Percentiles rank a stretch among this genome's conserved stretches.
phyloP scores from a whole-genome alignment of 306 rosid genomes.

The Dalbergia oliveri region DNA sequence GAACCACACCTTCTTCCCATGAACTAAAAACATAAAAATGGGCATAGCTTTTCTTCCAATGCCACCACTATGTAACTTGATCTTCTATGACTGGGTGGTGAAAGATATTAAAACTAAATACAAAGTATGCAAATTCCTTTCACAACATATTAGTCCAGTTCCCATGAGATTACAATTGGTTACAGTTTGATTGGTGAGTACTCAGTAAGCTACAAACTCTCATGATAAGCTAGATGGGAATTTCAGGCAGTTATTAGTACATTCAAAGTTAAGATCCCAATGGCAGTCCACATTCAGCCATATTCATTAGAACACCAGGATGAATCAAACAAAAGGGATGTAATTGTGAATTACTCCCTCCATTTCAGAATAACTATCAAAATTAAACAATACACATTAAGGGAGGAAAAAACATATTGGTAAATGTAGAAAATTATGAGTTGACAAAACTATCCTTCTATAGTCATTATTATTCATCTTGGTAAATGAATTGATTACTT shows the following conservation, averaged over 20 bases:
- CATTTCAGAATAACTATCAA: no score
- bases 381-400: no score
- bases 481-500: no score
- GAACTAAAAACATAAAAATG: background rate
- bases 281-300: background rate
- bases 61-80: slow-evolving; percentile 16
- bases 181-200: background rate
- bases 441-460: no score
- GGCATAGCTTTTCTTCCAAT: background rate
- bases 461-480: no score
- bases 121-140: slow-evolving; percentile 1
- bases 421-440: no score
- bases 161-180: background rate
- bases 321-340: slow-evolving; percentile 10
- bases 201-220: background rate
- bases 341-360: background rate
- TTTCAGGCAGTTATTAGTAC: background rate
- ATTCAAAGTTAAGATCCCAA: background rate
- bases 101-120: background rate
- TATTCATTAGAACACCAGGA: slow-evolving; percentile 10
- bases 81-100: slow-evolving; percentile 1
- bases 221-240: background rate
- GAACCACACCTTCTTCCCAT: background rate
- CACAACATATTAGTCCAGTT: slow-evolving; percentile 6
- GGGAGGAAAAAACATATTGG: no score